These are phyloP conservation scores for Cornus controversa DNA, from an alignment of 148 eudicot species.

Conservation along the genomic window DNA sequence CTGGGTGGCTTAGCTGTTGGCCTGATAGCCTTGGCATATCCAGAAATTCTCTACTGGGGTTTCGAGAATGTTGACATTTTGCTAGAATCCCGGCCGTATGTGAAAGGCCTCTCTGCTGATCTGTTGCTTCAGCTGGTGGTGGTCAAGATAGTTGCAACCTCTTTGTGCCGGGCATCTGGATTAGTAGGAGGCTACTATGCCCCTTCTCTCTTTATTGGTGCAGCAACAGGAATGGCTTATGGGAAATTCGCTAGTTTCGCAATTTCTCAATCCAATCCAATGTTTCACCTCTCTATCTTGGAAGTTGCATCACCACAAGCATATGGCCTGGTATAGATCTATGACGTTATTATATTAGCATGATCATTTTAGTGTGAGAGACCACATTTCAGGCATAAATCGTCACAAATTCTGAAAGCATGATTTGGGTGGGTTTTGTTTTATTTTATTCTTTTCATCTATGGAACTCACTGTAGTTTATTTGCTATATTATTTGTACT, in stretches of 20 bases:
- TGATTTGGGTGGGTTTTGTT: background rate
- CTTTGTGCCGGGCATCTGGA: conserved; percentile 85
- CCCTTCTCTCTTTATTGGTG: conserved; percentile 91
- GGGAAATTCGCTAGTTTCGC: conserved; percentile 62
- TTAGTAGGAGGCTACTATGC: conserved; percentile 98
- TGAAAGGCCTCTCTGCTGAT: conserved; percentile 65
- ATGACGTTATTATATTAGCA: conserved; percentile 1
- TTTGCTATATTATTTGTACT: background rate
- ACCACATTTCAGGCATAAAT: background rate
- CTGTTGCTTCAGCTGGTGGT: conserved; percentile 77
- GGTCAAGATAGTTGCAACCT: conserved; percentile 74
- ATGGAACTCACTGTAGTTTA: background rate
- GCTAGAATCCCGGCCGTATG: conserved; percentile 78
- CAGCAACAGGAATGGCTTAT: conserved; percentile 95
- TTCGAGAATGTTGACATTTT: conserved; percentile 85
- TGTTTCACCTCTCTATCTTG: conserved; percentile 51
- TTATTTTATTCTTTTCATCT: background rate
- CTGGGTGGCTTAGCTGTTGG: conserved; percentile 80
- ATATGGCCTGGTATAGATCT: conserved; percentile 77
- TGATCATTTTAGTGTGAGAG: background rate
- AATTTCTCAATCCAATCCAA: conserved; percentile 55
- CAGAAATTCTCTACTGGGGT: conserved; percentile 97
- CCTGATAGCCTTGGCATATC: conserved; percentile 79
- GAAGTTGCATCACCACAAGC: conserved; percentile 98
- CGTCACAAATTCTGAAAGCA: background rate